Evolutionary conservation across 2,329 filamentous ascomycete genomes (phyloP).

Genomic region (Fusarium scirpi): DNA sequence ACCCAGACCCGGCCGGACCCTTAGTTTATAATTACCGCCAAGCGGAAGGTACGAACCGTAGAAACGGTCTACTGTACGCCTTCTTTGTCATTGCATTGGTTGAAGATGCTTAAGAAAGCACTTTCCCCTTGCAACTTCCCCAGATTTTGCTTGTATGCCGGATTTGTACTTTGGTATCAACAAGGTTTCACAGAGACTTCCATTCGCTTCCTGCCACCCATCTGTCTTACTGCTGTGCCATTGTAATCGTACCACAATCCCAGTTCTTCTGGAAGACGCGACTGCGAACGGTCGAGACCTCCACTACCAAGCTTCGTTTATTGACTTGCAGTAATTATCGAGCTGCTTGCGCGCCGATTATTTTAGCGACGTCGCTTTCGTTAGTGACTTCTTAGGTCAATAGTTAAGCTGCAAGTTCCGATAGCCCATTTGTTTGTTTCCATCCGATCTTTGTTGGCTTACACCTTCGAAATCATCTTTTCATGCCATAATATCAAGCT

Average conservation of each 20-base stretch:
- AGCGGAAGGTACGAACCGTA: conserved; percentile 10
- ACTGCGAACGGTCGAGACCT: conserved; percentile 11
- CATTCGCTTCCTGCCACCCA: conserved; percentile 20
- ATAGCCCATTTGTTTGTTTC: neutral
- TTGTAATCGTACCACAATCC: conserved; percentile 30
- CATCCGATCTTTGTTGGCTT: neutral
- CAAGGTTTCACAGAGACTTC: conserved; percentile 19
- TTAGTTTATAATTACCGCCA: neutral
- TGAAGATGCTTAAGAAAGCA: neutral
- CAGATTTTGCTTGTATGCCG: conserved; percentile 20
- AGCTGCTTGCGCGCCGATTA: neutral
- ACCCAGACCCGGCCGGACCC: neutral
- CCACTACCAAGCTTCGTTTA: conserved; percentile 8
- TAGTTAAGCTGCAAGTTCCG: neutral
- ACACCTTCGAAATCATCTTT: neutral
- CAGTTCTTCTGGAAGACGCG: conserved; percentile 11
- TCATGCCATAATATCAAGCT: neutral
- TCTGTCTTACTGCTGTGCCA: neutral
- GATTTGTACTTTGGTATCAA: conserved; percentile 10
- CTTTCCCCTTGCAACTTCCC: conserved; percentile 22
- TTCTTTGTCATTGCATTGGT: conserved; percentile 21
- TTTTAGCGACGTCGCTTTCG: neutral
- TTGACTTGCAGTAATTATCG: neutral
- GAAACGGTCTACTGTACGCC: neutral
- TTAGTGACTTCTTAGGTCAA: neutral